Evolutionary conservation across 1,139 yeast genomes (phyloP).

Genomic region (Sugiyamaella japonica): DNA sequence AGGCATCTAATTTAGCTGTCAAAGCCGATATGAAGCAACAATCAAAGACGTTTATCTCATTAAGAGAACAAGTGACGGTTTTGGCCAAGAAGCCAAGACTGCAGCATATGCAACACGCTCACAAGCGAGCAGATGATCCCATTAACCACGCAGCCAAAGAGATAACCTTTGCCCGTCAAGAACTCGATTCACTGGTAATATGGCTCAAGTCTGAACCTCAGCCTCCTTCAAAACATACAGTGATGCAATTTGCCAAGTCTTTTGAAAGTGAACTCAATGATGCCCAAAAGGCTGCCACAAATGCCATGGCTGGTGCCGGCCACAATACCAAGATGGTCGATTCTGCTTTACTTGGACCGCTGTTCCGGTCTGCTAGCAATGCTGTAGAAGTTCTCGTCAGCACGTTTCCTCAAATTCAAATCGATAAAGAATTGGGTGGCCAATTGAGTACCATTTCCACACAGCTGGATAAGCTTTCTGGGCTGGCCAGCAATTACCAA

Average conservation of each 20-base stretch:
- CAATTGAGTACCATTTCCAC: slow-evolving; percentile 25
- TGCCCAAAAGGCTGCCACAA: slow-evolving; percentile 29
- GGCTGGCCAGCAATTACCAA: slow-evolving; percentile 21
- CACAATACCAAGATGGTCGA: slow-evolving; percentile 30
- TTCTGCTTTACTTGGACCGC: slow-evolving; percentile 33
- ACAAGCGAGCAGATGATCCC: slow-evolving; percentile 9
- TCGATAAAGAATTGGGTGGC: slow-evolving; percentile 23
- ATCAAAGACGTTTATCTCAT: slow-evolving; percentile 9
- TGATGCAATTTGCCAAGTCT: slow-evolving; percentile 33
- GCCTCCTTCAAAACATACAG: slow-evolving; percentile 30
- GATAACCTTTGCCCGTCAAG: slow-evolving; percentile 27
- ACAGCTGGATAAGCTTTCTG: slow-evolving; percentile 23
- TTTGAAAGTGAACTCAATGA: slow-evolving; percentile 37
- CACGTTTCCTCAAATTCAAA: slow-evolving; percentile 29
- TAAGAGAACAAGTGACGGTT: slow-evolving; percentile 18
- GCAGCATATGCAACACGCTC: slow-evolving; percentile 2
- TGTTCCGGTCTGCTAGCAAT: slow-evolving; percentile 22
- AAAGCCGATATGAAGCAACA: slow-evolving; percentile 21
- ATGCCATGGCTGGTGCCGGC: slow-evolving; percentile 29
- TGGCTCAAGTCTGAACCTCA: slow-evolving; percentile 27
- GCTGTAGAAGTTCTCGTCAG: slow-evolving; percentile 27
- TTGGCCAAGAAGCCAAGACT: slow-evolving; percentile 13
- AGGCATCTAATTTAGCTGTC: slow-evolving; percentile 28
- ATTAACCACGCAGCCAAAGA: slow-evolving; percentile 11
- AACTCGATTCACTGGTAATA: slow-evolving; percentile 26